Evolutionary conservation across 177 flowering plant species (phyloP).

Genomic region (Telopea speciosissima): DNA sequence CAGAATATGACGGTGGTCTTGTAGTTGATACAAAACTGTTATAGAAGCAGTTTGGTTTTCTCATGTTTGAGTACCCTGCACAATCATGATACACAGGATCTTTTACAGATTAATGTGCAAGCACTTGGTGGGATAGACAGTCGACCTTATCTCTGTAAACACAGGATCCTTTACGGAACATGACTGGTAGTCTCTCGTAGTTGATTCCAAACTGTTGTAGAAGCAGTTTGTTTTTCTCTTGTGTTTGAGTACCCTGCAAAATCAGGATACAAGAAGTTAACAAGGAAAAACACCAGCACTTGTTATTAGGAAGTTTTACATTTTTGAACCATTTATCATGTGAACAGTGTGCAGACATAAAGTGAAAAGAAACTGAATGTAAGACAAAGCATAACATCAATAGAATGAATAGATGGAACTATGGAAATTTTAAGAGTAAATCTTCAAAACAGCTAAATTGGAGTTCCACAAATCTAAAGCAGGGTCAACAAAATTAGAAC

Average conservation of each 20-base stretch:
- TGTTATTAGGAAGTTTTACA: not conserved
- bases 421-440: not conserved
- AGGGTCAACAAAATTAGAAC: not conserved
- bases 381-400: not conserved
- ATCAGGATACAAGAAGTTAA: not conserved
- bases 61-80: conserved; percentile 73
- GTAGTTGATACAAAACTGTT: conserved; percentile 39
- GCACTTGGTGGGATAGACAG: not conserved
- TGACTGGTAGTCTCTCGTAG: conserved; percentile 43
- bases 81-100: not conserved
- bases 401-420: not conserved
- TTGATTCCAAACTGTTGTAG: conserved; percentile 37
- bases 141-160: conserved; percentile 47
- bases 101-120: too few relatives aligned
- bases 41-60: conserved; percentile 51
- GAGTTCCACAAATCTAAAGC: not conserved
- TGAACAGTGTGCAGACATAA: not conserved
- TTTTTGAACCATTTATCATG: not conserved
- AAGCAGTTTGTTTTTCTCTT: conserved; percentile 60
- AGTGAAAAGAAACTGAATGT: not conserved
- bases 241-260: conserved; percentile 65
- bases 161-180: conserved; percentile 76
- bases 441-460: not conserved
- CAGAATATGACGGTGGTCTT: too few relatives aligned
- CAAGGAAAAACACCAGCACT: not conserved